These are phyloP conservation scores for Ustilago tritici DNA, from an alignment of 1,284 basidiomycete species.

Conservation along the genomic window DNA sequence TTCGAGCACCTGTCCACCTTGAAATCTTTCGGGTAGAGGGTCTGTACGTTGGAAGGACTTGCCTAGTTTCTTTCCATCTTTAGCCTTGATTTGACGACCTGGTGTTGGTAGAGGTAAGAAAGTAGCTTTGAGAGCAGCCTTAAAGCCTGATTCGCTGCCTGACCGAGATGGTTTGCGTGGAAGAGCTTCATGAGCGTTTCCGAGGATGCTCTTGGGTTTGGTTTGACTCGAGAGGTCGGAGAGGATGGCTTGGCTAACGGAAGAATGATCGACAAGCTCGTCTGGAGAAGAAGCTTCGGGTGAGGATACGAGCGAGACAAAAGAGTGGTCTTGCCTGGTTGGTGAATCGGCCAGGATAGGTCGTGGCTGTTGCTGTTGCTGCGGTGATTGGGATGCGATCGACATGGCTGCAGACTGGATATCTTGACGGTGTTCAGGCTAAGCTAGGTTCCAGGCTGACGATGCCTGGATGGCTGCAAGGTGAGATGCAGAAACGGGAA, in stretches of 20 bases:
- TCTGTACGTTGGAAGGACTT: constrained; percentile 54
- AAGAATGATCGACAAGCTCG: constrained; percentile 28
- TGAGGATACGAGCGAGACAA: constrained; percentile 17
- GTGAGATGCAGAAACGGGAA: no score
- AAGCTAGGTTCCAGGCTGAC: background rate
- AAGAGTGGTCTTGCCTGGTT: constrained; percentile 11
- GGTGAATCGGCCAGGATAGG: constrained; percentile 18
- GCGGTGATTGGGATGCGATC: constrained; percentile 11
- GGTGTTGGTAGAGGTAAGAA: constrained; percentile 56
- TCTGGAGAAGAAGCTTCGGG: constrained; percentile 26
- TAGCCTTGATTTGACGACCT: constrained; percentile 51
- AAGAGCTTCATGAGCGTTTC: constrained; percentile 51
- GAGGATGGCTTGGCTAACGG: constrained; percentile 4
- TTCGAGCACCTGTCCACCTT: constrained; percentile 57
- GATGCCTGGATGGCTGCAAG: no score
- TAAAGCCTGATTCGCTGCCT: constrained; percentile 34
- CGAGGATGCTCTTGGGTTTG: constrained; percentile 53
- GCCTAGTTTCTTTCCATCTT: constrained; percentile 51
- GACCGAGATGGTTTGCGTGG: constrained; percentile 31
- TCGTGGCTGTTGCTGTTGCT: constrained; percentile 4
- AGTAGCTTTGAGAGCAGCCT: constrained; percentile 54
- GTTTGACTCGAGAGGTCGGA: constrained; percentile 18
- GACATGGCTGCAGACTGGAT: constrained; percentile 17
- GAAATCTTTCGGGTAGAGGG: constrained; percentile 41
- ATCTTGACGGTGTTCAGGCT: background rate